Base-by-base conservation (phyloP, 2,329 filamentous ascomycete species). In the Cytospora piceicola region DNA sequence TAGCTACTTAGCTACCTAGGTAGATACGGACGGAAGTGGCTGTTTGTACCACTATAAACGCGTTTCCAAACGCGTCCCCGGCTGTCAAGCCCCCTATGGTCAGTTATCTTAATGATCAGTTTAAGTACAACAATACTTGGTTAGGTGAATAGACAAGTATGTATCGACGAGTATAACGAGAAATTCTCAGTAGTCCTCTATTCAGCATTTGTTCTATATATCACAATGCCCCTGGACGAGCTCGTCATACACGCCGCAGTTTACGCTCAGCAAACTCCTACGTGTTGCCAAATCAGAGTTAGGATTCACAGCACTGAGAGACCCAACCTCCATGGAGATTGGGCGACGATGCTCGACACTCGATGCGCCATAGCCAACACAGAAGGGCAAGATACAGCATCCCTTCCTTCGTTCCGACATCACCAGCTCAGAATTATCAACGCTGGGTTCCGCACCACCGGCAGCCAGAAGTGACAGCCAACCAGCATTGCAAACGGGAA, bases 401-500 rank as follows among this genome's bases (percentile, higher is more conserved):
- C 49, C 11, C 1, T 15, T 32, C n/a, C n/a, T 30, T 58, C n/a
- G 32, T 58, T 29, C 27, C 27, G 27, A 29, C 27, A 5, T 29
- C 80, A 88, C 80, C 82, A 88, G 54, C 82, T 85, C 72, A 88
- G 87, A 73, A 82, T 80, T 86, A 90, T 89, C 77, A 89, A 73
- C 59, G 84, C 85, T 24, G 87, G 87, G 70, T 89, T 89, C 67
- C 89, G 75, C 64, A 80, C 80, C 58, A 90, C 81, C 12, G 87
- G 87, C 66, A 88, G 74, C 51, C 85, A 74, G 72, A 88, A 85
- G 72, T 89, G 85, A 46, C 78, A 79, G 54, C 80, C 75, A 14
- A 88, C 77, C 46, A 86, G 77, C 49, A 78, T 81, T 27, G 75
- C 76, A 29, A 90, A 74, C 27, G 88, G 87, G 70, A 80, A 87